Conservation (phyloP, 306 rosid genomes). For the Boehmeria nivea region DNA sequence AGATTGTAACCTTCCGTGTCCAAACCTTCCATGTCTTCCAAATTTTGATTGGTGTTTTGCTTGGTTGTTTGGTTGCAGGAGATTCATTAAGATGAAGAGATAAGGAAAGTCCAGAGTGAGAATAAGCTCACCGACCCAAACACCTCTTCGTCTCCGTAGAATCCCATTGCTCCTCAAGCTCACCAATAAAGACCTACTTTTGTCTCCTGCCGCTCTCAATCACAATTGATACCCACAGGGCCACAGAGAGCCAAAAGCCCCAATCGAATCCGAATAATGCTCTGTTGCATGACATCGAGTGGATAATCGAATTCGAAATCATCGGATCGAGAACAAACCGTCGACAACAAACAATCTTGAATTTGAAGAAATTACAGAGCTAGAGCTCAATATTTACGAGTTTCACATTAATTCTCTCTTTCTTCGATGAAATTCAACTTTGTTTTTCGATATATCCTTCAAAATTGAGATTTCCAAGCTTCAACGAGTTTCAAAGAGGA, state of each 20-base stretch:
- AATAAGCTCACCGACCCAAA: slow-evolving; percentile 24
- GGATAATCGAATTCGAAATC: slow-evolving; percentile 42
- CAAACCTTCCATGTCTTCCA: no score
- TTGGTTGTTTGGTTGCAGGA: no score
- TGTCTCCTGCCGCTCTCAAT: slow-evolving; percentile 6
- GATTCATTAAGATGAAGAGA: no score
- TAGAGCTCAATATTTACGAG: slow-evolving; percentile 20
- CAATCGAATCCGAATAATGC: slow-evolving; percentile 17
- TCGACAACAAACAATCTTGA: slow-evolving; percentile 24
- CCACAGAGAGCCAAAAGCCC: slow-evolving; percentile 14
- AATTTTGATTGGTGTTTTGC: no score
- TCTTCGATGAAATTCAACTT: no score
- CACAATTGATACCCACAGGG: slow-evolving; percentile 16
- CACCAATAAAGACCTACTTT: slow-evolving; percentile 52
- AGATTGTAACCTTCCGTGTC: no score
- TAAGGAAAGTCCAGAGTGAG: no score
- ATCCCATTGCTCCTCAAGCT: slow-evolving; percentile 48
- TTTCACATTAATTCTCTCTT: slow-evolving; percentile 18
- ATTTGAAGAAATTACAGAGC: slow-evolving; percentile 26
- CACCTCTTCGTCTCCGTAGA: slow-evolving; percentile 45
- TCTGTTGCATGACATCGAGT: slow-evolving; percentile 28
- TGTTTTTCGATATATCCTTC: no score
- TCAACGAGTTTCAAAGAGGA: no score
- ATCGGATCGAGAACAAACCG: slow-evolving; percentile 75
- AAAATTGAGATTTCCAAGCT: no score